phyloP scores from a whole-genome alignment of 75 land plant genomes.

The Picea sitchensis region DNA sequence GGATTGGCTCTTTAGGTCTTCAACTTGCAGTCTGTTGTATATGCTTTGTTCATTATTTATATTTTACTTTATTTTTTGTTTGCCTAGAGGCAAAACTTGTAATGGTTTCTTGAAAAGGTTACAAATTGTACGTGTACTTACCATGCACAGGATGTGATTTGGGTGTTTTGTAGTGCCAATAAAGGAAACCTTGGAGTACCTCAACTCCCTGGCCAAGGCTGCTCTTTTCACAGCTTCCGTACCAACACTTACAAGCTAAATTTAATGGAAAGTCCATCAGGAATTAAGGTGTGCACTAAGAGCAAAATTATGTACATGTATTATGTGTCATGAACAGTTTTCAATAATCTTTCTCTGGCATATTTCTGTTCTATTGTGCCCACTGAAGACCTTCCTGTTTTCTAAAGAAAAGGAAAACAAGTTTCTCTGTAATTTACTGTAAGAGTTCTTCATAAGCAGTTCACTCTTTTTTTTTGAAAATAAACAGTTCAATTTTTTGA shows the following conservation, averaged over 20 bases:
- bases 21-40: neutral
- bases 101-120: neutral
- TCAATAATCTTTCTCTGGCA: neutral
- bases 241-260: slow-evolving; percentile 97
- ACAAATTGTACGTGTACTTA: neutral
- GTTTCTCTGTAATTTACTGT: neutral
- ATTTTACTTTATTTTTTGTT: neutral
- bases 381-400: neutral
- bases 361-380: neutral
- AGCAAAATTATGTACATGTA: neutral
- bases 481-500: neutral
- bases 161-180: slow-evolving; percentile 46
- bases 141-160: neutral
- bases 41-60: neutral
- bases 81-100: neutral
- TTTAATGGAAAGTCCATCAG: slow-evolving; percentile 96
- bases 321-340: neutral
- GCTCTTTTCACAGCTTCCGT: slow-evolving; percentile 91
- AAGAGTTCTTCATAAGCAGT: slow-evolving; percentile 10
- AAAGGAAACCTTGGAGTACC: slow-evolving; percentile 91
- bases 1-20: neutral
- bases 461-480: neutral
- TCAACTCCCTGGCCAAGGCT: slow-evolving; percentile 87
- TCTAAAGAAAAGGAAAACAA: neutral
- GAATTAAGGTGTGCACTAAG: slow-evolving; percentile 76